A percentile compares a stretch with the other conserved stretches of the same genome.
Evolutionary conservation across 306 rosid species (phyloP).

Genomic region (Vicia sativa): DNA sequence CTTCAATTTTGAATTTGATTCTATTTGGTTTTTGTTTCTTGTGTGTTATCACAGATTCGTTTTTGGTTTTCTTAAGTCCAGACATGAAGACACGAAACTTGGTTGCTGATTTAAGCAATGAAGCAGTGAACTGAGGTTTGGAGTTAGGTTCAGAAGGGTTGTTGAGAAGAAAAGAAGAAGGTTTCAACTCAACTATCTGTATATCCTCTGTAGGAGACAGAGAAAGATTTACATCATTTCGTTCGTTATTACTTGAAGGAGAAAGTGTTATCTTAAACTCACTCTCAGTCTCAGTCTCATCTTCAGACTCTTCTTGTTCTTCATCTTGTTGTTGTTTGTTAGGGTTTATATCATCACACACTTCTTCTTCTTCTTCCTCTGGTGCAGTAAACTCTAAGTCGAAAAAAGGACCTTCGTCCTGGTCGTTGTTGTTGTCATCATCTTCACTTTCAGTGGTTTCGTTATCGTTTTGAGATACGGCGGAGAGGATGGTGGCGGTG

Average conservation of each 20-base stretch:
- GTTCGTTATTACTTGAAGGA: conserved; percentile 71
- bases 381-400: conserved; percentile 84
- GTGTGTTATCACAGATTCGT: conserved; percentile 40
- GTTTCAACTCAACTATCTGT: conserved; percentile 66
- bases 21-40: conserved; percentile 1
- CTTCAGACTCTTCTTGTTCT: conserved; percentile 36
- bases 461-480: conserved; percentile 35
- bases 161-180: conserved; percentile 45
- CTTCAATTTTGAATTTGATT: conserved; percentile 77
- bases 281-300: conserved; percentile 44
- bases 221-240: conserved; percentile 62
- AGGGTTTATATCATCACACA: conserved; percentile 21
- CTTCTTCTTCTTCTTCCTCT: conserved; percentile 58
- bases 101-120: conserved; percentile 85
- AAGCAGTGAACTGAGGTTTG: conserved; percentile 61
- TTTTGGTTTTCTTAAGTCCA: conserved; percentile 69
- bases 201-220: conserved; percentile 76
- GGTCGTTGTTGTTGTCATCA: conserved; percentile 18
- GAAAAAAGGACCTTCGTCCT: conserved; percentile 84
- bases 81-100: conserved; percentile 79
- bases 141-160: conserved; percentile 56
- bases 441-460: conserved; percentile 31
- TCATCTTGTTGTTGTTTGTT: conserved; percentile 19
- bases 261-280: conserved; percentile 82
- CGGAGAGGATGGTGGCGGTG: conserved; percentile 40